A percentile compares a stretch with the other conserved stretches of the same genome.
These are phyloP conservation scores for Apostasia ramifera DNA, from an alignment of 106 monocot species.

Conservation along the genomic window DNA sequence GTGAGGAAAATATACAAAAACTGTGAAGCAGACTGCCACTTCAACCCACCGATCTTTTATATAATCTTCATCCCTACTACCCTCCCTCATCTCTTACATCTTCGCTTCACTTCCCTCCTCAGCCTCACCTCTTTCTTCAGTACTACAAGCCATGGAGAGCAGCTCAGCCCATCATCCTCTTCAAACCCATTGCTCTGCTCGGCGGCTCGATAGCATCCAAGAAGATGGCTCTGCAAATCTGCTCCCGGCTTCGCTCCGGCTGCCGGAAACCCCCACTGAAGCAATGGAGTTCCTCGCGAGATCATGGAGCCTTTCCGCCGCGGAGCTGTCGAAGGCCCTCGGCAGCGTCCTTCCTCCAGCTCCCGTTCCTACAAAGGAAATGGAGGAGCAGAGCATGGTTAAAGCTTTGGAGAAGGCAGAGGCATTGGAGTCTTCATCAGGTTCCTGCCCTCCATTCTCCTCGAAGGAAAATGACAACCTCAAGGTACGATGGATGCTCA, in stretches of 20 bases:
- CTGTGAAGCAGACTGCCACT: too few species aligned
- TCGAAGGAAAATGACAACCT: slow-evolving; percentile 19
- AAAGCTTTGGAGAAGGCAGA: slow-evolving; percentile 1
- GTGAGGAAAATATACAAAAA: too few species aligned
- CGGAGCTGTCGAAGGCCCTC: slow-evolving; percentile 23
- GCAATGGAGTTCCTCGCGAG: slow-evolving; percentile 33
- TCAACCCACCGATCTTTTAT: not conserved
- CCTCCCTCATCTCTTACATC: not conserved
- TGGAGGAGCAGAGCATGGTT: not conserved
- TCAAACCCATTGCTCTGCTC: slow-evolving; percentile 15
- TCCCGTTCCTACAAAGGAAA: not conserved
- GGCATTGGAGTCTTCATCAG: not conserved
- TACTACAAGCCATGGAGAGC: slow-evolving; percentile 11
- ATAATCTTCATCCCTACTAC: not conserved
- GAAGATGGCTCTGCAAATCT: slow-evolving; percentile 12
- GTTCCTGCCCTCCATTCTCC: slow-evolving; percentile 32
- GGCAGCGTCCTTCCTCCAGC: not conserved
- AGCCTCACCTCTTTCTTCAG: not conserved
- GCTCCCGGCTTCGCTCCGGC: slow-evolving; percentile 13
- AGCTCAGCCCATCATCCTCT: not conserved
- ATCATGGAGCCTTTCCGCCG: slow-evolving; percentile 28
- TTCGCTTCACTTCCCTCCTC: not conserved
- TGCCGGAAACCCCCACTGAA: slow-evolving; percentile 29
- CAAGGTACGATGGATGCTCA: slow-evolving; percentile 14
- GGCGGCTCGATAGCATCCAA: slow-evolving; percentile 33